phyloP scores from a whole-genome alignment of 2,329 filamentous ascomycete species.

The Phialophora macrospora region DNA sequence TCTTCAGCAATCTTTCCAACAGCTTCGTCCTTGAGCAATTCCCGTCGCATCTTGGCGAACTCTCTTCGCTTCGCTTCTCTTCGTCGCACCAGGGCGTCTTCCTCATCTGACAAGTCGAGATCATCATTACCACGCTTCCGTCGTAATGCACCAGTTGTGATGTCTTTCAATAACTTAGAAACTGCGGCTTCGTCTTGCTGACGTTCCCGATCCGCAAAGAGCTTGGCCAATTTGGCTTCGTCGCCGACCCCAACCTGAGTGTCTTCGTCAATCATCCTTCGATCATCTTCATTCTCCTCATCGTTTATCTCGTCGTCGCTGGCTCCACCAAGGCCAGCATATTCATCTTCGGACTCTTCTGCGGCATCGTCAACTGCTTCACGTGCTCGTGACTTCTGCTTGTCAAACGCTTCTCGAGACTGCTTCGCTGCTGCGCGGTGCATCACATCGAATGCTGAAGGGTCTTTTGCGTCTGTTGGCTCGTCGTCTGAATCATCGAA shows the following conservation, averaged over 20 bases:
- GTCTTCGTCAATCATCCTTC: constrained; percentile 85
- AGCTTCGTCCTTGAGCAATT: constrained; percentile 84
- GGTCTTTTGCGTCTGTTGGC: constrained; percentile 45
- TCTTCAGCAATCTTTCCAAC: constrained; percentile 89
- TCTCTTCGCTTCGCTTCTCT: constrained; percentile 82
- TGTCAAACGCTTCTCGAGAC: constrained; percentile 69
- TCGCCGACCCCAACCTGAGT: constrained; percentile 76
- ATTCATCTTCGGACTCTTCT: constrained; percentile 97
- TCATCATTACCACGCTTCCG: constrained; percentile 78
- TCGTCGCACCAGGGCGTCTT: constrained; percentile 79
- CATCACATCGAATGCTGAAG: constrained; percentile 70
- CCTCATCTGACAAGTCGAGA: constrained; percentile 85
- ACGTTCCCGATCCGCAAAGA: constrained; percentile 82
- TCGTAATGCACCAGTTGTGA: constrained; percentile 84
- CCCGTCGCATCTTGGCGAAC: constrained; percentile 89
- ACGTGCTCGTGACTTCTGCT: constrained; percentile 84
- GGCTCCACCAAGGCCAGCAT: constrained; percentile 86
- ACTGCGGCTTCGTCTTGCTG: constrained; percentile 83
- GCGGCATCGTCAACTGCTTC: constrained; percentile 87
- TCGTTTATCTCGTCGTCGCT: constrained; percentile 82
- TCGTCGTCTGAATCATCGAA: constrained; percentile 51
- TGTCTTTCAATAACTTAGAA: constrained; percentile 88
- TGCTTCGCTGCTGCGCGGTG: constrained; percentile 64
- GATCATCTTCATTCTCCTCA: constrained; percentile 73
- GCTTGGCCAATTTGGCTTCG: constrained; percentile 79